phyloP scores from a whole-genome alignment of 2,329 filamentous ascomycete species.

The Trichoderma aggressivum region DNA sequence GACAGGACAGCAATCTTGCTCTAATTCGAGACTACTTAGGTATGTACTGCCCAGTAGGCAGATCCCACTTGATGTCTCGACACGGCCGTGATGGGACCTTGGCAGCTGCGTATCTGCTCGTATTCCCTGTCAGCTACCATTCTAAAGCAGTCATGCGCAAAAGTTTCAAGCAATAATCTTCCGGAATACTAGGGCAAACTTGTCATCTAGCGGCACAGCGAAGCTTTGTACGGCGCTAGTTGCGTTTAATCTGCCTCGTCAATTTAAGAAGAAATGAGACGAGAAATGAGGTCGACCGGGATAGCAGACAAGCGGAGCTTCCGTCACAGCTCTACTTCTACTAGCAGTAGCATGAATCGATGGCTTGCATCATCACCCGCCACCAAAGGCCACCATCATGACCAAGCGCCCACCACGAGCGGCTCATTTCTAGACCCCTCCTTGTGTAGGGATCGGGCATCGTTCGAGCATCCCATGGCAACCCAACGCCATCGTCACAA shows the following conservation, averaged over 20 bases:
- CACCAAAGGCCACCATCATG: neutral
- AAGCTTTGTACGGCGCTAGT: neutral
- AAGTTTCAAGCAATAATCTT: neutral
- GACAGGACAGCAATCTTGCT: neutral
- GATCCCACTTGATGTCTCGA: neutral
- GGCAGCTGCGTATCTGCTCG: neutral
- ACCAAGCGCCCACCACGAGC: neutral
- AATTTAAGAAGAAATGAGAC: slow-evolving; percentile 15
- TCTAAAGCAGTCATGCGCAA: neutral
- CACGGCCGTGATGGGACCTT: neutral
- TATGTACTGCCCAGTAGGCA: too few relatives aligned
- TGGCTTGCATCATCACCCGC: slow-evolving; percentile 20
- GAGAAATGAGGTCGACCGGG: slow-evolving; percentile 15
- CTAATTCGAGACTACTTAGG: neutral
- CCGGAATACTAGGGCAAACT: neutral
- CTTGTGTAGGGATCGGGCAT: slow-evolving; percentile 4
- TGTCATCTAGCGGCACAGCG: neutral
- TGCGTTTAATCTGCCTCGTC: neutral
- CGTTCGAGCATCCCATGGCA: neutral
- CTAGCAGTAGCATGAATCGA: neutral
- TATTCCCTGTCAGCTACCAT: neutral
- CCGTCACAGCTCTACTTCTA: neutral
- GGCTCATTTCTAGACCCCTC: slow-evolving; percentile 1
- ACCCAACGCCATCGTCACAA: neutral
- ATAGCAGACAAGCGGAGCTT: slow-evolving; percentile 7